These are phyloP conservation scores for Fusarium pilosicola DNA, from an alignment of 2,329 filamentous ascomycete species.

Conservation along the genomic window DNA sequence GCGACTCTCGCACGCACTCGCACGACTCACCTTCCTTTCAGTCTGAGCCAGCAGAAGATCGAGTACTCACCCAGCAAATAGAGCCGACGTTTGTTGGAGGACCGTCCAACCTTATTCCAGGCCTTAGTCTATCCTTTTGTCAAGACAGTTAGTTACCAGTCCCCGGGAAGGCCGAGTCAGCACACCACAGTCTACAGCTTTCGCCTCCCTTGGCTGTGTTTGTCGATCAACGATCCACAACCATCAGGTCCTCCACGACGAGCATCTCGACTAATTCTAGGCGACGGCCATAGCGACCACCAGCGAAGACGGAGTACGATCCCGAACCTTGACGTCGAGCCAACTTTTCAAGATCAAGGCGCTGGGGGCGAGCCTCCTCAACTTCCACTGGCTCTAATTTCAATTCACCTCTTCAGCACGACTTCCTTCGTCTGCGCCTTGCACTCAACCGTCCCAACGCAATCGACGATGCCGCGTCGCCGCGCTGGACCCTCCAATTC, in stretches of 20 bases:
- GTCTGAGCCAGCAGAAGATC: background rate
- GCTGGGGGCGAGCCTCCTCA: conserved; percentile 7
- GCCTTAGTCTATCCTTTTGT: background rate
- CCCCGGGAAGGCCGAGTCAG: conserved; percentile 33
- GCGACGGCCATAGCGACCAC: conserved; percentile 11
- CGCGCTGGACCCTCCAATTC: conserved; percentile 27
- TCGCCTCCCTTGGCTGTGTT: conserved; percentile 37
- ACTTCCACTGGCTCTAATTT: background rate
- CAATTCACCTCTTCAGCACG: conserved; percentile 4
- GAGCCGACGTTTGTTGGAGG: background rate
- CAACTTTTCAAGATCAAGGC: conserved; percentile 4
- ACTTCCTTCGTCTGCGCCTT: conserved; percentile 15
- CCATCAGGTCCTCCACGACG: conserved; percentile 24
- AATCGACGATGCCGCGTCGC: conserved; percentile 44
- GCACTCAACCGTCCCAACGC: conserved; percentile 19
- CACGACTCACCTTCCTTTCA: conserved; percentile 12
- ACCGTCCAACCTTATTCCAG: background rate
- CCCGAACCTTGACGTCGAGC: background rate
- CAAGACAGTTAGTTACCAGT: background rate
- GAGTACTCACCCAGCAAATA: conserved; percentile 1
- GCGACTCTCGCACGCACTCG: conserved; percentile 20
- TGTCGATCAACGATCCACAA: conserved; percentile 40
- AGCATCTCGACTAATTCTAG: conserved; percentile 4
- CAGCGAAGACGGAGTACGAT: conserved; percentile 2
- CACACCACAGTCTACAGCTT: conserved; percentile 25